Evolutionary conservation across 2,329 filamentous ascomycete genomes (phyloP), one percentile per base, ranked within the genome.

Genomic region (Fusarium miscanthi): DNA sequence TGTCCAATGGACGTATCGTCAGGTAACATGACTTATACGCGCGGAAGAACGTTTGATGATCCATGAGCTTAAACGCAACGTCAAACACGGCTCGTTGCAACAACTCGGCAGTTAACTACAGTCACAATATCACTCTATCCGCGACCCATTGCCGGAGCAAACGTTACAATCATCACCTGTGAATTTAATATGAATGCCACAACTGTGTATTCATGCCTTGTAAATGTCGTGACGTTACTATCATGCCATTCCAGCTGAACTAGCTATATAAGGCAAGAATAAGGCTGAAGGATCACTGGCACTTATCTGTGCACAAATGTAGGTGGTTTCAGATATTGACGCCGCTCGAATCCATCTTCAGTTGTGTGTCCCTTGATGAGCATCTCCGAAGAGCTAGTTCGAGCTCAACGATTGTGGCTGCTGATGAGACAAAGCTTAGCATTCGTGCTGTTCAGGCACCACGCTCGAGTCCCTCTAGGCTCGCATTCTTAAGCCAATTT

Each of bases 51-150:
- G 54, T 57, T 51, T 51, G 56, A 59, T 58, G 25, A 51, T 37
- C 54, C 43, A 37, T 58, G 31, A 49, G 54, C 54, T 57, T 58
- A 49, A 30, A 48, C 53, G 31, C 40, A 48, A 57, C 31, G 40
- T 35, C 41, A 58, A 58, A 58, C 54, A 37, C 14, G 31, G 31
- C 30, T 35, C 21, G 41, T 49, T 35, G 31, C 31, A 58, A 33
- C 23, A 6, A 49, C 21, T 48, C 30, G 21, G 25, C 33, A 49
- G 19, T 52, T 25, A 2, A 10, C 25, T 52, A 23, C 25, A 38
- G 43, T 19, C 14, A 12, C 21, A 9, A 59, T 16, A 16, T 5
- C 25, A 23, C 16, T 30, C 31, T 19, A 23, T 27, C 25, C 16
- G 13, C 25, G 38, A 11, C 10, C 21, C 25, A 2, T 17, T 38